Evolutionary conservation across 2,329 filamentous ascomycete species (phyloP).

Genomic region (Septoria linicola): DNA sequence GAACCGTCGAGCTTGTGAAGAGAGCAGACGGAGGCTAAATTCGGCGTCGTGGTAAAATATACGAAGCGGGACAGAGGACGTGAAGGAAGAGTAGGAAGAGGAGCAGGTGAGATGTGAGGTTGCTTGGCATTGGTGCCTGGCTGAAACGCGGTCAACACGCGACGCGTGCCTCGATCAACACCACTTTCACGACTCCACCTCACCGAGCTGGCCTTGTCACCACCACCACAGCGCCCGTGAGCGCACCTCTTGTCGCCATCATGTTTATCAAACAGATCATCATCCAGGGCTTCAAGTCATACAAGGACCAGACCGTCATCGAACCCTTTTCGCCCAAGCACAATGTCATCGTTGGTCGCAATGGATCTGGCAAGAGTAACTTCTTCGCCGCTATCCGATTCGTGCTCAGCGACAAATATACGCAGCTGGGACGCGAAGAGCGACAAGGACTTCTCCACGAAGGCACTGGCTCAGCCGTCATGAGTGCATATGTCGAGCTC

Average conservation of each 20-base stretch:
- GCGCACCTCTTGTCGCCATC: constrained; percentile 8
- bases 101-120: too few relatives aligned
- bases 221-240: constrained; percentile 1
- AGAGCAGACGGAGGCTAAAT: too few relatives aligned
- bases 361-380: constrained; percentile 98
- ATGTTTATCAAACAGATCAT: constrained; percentile 99
- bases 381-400: constrained; percentile 99
- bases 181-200: not conserved
- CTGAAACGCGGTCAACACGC: too few relatives aligned
- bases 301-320: constrained; percentile 99
- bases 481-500: constrained; percentile 99
- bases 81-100: too few relatives aligned
- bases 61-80: too few relatives aligned
- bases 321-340: constrained; percentile 96
- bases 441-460: constrained; percentile 95
- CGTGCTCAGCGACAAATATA: constrained; percentile 90
- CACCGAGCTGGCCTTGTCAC: constrained; percentile 1
- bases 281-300: constrained; percentile 95
- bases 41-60: too few relatives aligned
- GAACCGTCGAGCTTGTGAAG: too few relatives aligned
- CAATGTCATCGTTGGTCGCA: constrained; percentile 98
- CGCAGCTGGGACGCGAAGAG: constrained; percentile 92
- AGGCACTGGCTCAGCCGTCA: constrained; percentile 93
- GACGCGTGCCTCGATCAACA: not conserved
- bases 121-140: too few relatives aligned